Base-by-base conservation (phyloP, 2,329 filamentous ascomycete species). In the Diaporthe australafricana region DNA sequence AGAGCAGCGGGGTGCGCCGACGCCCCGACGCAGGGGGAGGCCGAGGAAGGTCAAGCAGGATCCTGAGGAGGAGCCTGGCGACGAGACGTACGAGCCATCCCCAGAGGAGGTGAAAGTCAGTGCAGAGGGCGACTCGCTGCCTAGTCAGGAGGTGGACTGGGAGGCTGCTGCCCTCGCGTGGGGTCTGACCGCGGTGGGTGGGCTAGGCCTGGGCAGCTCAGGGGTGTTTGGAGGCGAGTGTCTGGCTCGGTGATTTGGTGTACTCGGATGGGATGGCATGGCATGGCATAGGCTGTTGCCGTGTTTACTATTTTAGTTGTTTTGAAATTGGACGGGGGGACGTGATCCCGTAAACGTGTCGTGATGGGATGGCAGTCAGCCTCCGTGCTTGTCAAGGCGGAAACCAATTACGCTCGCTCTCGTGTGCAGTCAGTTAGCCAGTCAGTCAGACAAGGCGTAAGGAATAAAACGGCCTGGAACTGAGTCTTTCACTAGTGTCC, bases 151-250 rank as follows among this genome's bases (percentile, higher is more conserved):
- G 14, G 77, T 83, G 40, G 85, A 87, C 73, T 84, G 84, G 83
- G 86, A 88, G 74, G 79, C 83, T 12, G 83, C 83, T 2, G 82
- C 85, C 8, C 77, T 87, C 30, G 79, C 82, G 5, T 87, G 85
- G 85, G 85, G 84, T 2, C 74, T 87, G 57, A 81, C 82, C 16
- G 81, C 80, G 20, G 67, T 85, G 17, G 83, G 83, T 1, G 86
- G 86, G 1, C 76, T 88, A 30, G 85, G 85, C 3, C 77, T 80
- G 50, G 85, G 84, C 12, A 83, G 80, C 71, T 81, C 84, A 17
- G 84, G 83, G 16, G 84, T 87, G 4, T 84, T 84, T 75, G 86
- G 85, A 3, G 85, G 80, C 1, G 85, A 87, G 79, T 85, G 83
- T 67, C 77, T 83, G 71, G 80, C 83, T 50, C 79, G 81, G 73